Conservation (phyloP, 345 rosid species). For the Lumnitzera racemosa region DNA sequence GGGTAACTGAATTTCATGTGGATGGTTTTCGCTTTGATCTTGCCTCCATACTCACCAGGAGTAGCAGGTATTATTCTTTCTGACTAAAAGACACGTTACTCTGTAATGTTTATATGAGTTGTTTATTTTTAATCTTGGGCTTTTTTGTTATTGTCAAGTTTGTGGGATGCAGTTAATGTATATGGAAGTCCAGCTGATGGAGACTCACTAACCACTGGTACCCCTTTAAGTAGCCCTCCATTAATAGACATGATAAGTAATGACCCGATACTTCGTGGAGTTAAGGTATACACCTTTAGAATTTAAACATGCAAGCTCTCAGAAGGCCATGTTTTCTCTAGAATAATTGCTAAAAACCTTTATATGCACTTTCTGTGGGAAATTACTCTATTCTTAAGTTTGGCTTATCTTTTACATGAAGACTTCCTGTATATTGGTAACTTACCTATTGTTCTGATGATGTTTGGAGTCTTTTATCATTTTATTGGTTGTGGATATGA, state of each 20-base stretch:
- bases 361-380: no score
- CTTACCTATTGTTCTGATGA: no score
- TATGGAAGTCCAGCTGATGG: constrained; percentile 64
- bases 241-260: constrained; percentile 85
- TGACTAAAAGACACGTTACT: constrained; percentile 8
- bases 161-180: constrained; percentile 86
- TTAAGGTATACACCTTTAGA: constrained; percentile 47
- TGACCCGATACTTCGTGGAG: constrained; percentile 82
- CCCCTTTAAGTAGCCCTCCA: constrained; percentile 82
- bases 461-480: no score
- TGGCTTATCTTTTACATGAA: no score
- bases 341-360: no score
- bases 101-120: neutral
- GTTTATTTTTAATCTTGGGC: neutral
- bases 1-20: constrained; percentile 97
- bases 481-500: no score
- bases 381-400: no score
- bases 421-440: no score
- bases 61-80: constrained; percentile 51
- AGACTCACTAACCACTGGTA: constrained; percentile 68
- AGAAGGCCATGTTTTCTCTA: no score
- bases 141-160: constrained; percentile 33
- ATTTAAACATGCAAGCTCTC: neutral
- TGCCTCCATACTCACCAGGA: constrained; percentile 91
- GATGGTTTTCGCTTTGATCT: constrained; percentile 99